Conservation (phyloP, 441 rosid species). For the Pelargonium fulgidum region DNA sequence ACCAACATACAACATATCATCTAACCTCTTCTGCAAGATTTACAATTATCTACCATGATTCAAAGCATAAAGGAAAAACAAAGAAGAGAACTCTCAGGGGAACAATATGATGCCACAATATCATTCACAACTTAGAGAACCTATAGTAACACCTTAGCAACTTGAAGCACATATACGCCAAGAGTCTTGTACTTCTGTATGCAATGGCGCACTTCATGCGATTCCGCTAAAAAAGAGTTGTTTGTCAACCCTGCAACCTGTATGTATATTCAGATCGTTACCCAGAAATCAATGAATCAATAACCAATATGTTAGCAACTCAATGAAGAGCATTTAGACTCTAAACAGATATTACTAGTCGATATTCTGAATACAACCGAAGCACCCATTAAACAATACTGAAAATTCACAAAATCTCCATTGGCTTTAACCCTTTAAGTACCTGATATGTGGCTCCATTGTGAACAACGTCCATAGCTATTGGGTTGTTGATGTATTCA, state of each 20-base stretch:
- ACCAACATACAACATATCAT: slow-evolving; percentile 87
- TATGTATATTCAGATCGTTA: slow-evolving; percentile 30
- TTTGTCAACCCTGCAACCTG: slow-evolving; percentile 96
- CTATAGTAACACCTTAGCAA: slow-evolving; percentile 64
- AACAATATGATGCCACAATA: slow-evolving; percentile 14
- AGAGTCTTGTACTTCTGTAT: slow-evolving; percentile 63
- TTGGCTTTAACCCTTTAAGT: slow-evolving; percentile 1
- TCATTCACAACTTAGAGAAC: slow-evolving; percentile 17
- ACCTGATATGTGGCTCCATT: slow-evolving; percentile 99
- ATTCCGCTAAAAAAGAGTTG: slow-evolving; percentile 62
- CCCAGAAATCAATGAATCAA: slow-evolving; percentile 8
- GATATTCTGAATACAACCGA: background rate
- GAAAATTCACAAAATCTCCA: background rate
- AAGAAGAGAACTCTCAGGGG: slow-evolving; percentile 17
- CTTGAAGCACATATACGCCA: slow-evolving; percentile 69
- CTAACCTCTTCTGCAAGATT: slow-evolving; percentile 88
- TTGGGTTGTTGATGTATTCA: slow-evolving; percentile 55
- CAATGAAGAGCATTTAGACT: background rate
- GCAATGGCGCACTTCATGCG: slow-evolving; percentile 85
- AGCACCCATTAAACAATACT: background rate
- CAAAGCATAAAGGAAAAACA: slow-evolving; percentile 25
- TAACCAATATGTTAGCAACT: slow-evolving; percentile 1
- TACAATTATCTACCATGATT: slow-evolving; percentile 42
- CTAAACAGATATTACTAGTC: background rate
- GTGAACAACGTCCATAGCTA: slow-evolving; percentile 73